Base-by-base conservation (phyloP, 1,284 basidiomycete species). In the Ustilago nuda region DNA sequence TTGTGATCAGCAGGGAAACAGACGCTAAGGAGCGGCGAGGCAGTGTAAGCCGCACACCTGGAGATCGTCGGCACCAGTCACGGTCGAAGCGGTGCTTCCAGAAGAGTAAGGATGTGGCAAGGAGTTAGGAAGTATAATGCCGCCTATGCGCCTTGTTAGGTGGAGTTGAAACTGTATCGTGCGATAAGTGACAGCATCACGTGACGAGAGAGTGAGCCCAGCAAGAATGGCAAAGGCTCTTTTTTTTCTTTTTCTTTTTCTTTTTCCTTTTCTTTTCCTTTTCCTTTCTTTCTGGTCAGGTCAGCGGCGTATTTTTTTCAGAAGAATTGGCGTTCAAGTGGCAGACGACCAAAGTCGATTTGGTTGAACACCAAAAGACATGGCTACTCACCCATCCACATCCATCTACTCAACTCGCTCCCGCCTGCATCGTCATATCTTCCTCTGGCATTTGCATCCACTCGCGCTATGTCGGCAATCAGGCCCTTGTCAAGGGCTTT, bases 161-260 rank as follows among this genome's bases (percentile, higher is more conserved):
- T 59, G 46, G 57, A 50, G 54, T 56, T 53, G 43, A 3, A 4
- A 8, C 50, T 54, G 17, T 72, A 45, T 72, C 70, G 70, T 72
- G 69, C 69, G 69, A 13, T 53, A 51, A 56, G 32, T 19, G 61
- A 8, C 57, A 72, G 61, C 71, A 68, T 73, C 71, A 73, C 71
- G 71, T 73, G 71, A 73, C 61, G 53, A 27, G 23, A 23, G 23
- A 23, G 23, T n/a, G n/a, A n/a, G n/a, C n/a, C n/a, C n/a, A n/a
- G 23, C 23, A 17, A 30, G 56, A 15, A 7, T 19, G n/a, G 7
- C 7, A 19, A 45, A 45, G 43, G 43, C 11, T 37, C n/a, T 45
- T n/a, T 19, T 45, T 45, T 19, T 45, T 6, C n/a, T 19, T 19
- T 19, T 19, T 19, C 1, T n/a, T 3, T 36, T 12, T 36, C 2